Evolutionary conservation across 202 grass and related monocot genomes (phyloP), one percentile per base, ranked within the genome.

Genomic region (Bolboschoenoplectus hybrid): DNA sequence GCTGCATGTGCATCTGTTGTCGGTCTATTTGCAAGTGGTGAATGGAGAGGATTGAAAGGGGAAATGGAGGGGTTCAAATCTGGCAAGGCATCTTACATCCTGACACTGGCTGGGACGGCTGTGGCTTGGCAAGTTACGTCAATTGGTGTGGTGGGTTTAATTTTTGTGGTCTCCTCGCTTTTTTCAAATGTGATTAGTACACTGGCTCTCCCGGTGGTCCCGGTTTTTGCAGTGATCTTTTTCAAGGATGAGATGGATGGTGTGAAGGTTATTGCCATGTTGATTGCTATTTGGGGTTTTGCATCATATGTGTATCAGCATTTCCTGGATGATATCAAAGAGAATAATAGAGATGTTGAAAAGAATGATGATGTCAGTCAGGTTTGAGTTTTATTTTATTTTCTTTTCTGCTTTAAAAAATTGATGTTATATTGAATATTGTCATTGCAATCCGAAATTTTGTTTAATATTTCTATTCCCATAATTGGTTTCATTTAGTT

Each of bases 121-220:
- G 80, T 98, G 53, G 85, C 88, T 16, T 98, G 96, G 93, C 91
- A 95, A 85, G 72, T 98, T 50, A 82, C 90, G 36, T 89, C 90
- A 0, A 90, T 98, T 39, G 93, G 96, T 86, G 84, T 91, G 52
- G 96, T 98, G 65, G 93, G 96, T 38, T 87, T 98, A 74, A 68
- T 98, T 75, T 95, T 94, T 86, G 86, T 94, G 32, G 89, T 95
- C 43, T 95, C 96, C 45, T 98, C 93, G 20, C 90, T 98, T 34
- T 98, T 98, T 81, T 92, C 96, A 38, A 98, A 94, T 85, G 96
- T 91, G 83, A 98, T 98, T 75, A 92, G 95, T 90, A 98, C 93
- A 40, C 61, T 98, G 40, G 88, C 88, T 56, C 78, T 95, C 71
- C 95, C 93, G 35, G 85, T 95, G 38, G 83, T 98, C 87, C 95